A percentile compares a stretch with the other conserved stretches of the same genome.
phyloP scores from a whole-genome alignment of 129 eudicot species.

The Centrapalus pauciflorus region DNA sequence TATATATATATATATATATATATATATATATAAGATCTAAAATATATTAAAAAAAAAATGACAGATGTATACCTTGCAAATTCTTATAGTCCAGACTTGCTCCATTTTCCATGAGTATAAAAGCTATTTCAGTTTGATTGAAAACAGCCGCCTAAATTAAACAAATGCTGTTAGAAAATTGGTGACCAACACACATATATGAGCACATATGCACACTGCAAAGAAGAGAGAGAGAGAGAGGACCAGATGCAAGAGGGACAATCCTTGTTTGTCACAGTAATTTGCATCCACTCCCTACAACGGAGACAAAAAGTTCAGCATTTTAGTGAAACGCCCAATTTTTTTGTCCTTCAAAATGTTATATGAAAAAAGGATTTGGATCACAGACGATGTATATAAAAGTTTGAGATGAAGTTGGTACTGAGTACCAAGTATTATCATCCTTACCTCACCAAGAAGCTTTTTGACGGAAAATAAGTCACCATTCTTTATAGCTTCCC shows the following conservation, averaged over 20 bases:
- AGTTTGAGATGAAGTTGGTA: not conserved
- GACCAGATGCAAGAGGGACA: slow-evolving; percentile 90
- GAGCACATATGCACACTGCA: not conserved
- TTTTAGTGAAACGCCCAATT: not conserved
- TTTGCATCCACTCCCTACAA: slow-evolving; percentile 94
- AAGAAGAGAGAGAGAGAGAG: slow-evolving; percentile 24
- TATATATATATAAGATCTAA: slow-evolving; percentile 6
- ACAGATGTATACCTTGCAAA: slow-evolving; percentile 54
- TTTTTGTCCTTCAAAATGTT: slow-evolving; percentile 7
- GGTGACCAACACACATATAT: not conserved
- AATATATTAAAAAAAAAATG: not conserved
- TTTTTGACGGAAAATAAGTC: slow-evolving; percentile 66
- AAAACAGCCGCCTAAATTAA: slow-evolving; percentile 85
- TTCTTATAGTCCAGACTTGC: slow-evolving; percentile 74
- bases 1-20: too few species aligned
- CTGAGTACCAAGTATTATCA: slow-evolving; percentile 3
- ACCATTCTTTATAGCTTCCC: slow-evolving; percentile 95
- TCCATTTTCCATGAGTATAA: slow-evolving; percentile 83
- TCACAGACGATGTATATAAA: not conserved
- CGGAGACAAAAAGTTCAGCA: not conserved
- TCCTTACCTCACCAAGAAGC: slow-evolving; percentile 79
- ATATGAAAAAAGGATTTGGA: not conserved
- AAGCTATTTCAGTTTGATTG: slow-evolving; percentile 84
- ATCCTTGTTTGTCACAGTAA: slow-evolving; percentile 88
- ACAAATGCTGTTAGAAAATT: slow-evolving; percentile 10